Base-by-base conservation (phyloP, 2,329 filamentous ascomycete genomes). In the Fusarium clavum region DNA sequence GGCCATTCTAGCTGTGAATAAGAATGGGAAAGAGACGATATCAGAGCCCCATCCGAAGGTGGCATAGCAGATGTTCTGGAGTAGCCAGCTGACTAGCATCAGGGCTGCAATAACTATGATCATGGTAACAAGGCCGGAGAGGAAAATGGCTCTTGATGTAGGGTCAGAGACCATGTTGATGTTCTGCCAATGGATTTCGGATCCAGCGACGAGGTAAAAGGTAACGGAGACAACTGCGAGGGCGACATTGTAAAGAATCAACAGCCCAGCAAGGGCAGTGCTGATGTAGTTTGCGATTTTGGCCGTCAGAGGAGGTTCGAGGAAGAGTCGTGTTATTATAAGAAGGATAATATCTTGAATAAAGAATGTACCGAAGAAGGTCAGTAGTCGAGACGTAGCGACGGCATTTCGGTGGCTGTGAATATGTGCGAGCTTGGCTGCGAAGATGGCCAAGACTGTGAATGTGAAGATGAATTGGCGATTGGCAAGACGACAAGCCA, bases 161-260 rank as follows among this genome's bases (percentile, higher is more conserved):
- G 78, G 67, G 40, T 81, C 79, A 20, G 74, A 72, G 2, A 74
- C 78, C 18, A 80, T 47, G 13, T 67, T 77, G 29, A 79, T 69
- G 52, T 81, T 80, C 38, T 76, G 73, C 78, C 79, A 81, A 41
- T 79, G 79, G 1, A 81, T 74, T 43, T 81, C 79, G 5, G 78
- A 76, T 8, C 78, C 78, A 3, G 79, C 68, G 8, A 79, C 73
- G 18, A 69, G 56, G 54, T 78, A 80, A 53, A 80, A 80, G 6
- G 78, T 75, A 11, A 79, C 69, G 47, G 69, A 75, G 41, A 74
- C 57, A 53, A 72, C 53, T 20, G 76, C 72, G 4, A 79, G 58
- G 3, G 62, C 44, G 27, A 75, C 69, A 57, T 73, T 69, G 65
- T 70, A 70, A 12, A 55, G 48, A 54, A 76, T 68, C 30, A 77